Evolutionary conservation across 129 eudicot species (phyloP).

Genomic region (Arctium minus): DNA sequence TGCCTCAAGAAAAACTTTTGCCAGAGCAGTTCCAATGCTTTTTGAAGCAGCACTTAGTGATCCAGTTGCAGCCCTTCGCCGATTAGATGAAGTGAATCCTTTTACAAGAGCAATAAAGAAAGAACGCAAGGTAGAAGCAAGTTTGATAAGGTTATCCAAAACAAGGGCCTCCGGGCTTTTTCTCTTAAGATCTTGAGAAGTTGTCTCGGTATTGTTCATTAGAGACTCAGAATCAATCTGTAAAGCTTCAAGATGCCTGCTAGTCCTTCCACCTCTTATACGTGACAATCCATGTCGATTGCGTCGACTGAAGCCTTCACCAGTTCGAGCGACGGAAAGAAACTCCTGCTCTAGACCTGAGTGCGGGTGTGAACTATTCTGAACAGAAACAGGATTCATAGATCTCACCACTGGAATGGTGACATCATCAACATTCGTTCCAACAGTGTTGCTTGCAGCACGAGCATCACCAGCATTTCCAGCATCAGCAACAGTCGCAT

Average conservation of each 20-base stretch:
- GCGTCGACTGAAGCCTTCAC: conserved; percentile 88
- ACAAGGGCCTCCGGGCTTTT: conserved; percentile 72
- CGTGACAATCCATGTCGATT: conserved; percentile 85
- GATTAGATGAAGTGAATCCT: conserved; percentile 76
- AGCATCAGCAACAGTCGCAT: conserved; percentile 13
- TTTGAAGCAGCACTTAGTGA: conserved; percentile 79
- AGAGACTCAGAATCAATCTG: conserved; percentile 77
- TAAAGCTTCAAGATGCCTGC: neutral
- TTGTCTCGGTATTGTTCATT: conserved; percentile 37
- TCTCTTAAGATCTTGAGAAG: conserved; percentile 57
- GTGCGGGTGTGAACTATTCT: conserved; percentile 65
- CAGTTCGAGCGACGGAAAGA: conserved; percentile 73
- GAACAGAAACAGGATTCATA: conserved; percentile 68
- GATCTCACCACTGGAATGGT: conserved; percentile 66
- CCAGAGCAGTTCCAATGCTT: conserved; percentile 80
- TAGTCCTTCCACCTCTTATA: conserved; percentile 70
- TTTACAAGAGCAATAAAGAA: conserved; percentile 83
- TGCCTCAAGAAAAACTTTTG: conserved; percentile 81
- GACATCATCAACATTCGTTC: conserved; percentile 78
- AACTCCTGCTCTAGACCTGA: conserved; percentile 89
- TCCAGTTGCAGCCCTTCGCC: conserved; percentile 79
- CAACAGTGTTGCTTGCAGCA: conserved; percentile 43
- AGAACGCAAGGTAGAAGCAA: conserved; percentile 70
- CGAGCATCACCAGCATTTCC: neutral
- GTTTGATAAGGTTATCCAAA: conserved; percentile 65